These are phyloP conservation scores for Rutstroemia sp. DNA, from an alignment of 2,329 filamentous ascomycete species.

Conservation along the genomic window DNA sequence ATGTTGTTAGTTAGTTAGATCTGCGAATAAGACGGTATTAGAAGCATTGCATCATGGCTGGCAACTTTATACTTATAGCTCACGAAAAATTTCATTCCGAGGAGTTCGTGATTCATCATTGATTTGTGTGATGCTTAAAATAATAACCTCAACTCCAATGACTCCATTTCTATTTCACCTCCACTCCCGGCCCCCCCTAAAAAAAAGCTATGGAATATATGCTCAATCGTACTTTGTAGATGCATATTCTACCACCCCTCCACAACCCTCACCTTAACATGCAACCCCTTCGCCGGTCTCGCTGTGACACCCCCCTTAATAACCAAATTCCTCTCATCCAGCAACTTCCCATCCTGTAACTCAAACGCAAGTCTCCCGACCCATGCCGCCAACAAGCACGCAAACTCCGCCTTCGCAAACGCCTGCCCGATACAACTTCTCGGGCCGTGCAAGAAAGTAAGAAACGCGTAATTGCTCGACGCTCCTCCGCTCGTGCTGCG, in stretches of 20 bases:
- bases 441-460: conserved; percentile 83
- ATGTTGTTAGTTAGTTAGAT: no score
- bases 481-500: conserved; percentile 59
- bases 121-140: no score
- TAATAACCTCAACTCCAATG: not conserved
- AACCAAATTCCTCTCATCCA: conserved; percentile 58
- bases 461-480: conserved; percentile 65
- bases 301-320: conserved; percentile 66
- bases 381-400: conserved; percentile 70
- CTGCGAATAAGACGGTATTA: no score
- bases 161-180: not conserved
- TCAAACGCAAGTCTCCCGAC: conserved; percentile 66
- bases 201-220: not conserved
- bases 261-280: conserved; percentile 58
- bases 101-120: no score
- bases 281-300: conserved; percentile 64
- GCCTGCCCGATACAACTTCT: conserved; percentile 75
- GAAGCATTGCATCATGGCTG: no score
- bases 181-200: not conserved
- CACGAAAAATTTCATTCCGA: no score
- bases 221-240: no score
- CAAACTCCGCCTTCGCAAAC: conserved; percentile 81
- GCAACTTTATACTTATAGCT: no score
- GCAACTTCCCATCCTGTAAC: conserved; percentile 48
- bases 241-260: conserved; percentile 49